phyloP scores from a whole-genome alignment of 2,329 filamentous ascomycete genomes.

The Ophiostoma himal-ulmi region DNA sequence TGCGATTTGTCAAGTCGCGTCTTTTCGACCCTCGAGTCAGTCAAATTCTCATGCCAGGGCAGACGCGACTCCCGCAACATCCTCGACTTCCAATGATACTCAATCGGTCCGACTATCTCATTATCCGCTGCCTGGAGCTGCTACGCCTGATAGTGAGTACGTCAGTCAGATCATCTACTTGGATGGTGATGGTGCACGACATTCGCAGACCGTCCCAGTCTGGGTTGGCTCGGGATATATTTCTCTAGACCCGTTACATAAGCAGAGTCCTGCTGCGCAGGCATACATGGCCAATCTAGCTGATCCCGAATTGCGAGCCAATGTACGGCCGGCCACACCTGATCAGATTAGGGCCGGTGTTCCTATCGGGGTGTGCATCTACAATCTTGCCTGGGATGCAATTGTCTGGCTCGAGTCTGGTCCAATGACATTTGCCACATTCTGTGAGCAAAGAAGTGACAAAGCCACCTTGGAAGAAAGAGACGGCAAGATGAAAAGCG shows the following conservation, averaged over 20 bases:
- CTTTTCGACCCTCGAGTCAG: background rate
- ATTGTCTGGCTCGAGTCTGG: conserved; percentile 35
- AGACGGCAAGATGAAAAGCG: conserved; percentile 38
- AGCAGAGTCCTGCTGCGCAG: conserved; percentile 34
- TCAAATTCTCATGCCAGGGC: background rate
- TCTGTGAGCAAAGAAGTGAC: background rate
- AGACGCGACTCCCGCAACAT: background rate
- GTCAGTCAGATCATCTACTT: conserved; percentile 30
- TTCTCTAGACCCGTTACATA: conserved; percentile 24
- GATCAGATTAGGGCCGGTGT: conserved; percentile 47
- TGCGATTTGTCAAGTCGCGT: background rate
- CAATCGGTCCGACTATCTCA: conserved; percentile 16
- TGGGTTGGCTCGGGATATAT: conserved; percentile 43
- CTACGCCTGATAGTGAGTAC: conserved; percentile 21
- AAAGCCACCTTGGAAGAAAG: background rate
- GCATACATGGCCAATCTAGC: conserved; percentile 45
- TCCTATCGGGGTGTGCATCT: conserved; percentile 42
- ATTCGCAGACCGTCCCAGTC: conserved; percentile 34
- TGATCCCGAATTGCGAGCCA: conserved; percentile 31
- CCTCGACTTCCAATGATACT: background rate
- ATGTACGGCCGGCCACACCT: conserved; percentile 44
- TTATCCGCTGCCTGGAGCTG: conserved; percentile 18
- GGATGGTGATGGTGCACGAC: conserved; percentile 25
- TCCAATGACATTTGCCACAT: background rate
- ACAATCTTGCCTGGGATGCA: conserved; percentile 48